Evolutionary conservation across 305 asterid species (phyloP), one percentile per base, ranked within the genome.

Genomic region (Fraxinus baroniana): DNA sequence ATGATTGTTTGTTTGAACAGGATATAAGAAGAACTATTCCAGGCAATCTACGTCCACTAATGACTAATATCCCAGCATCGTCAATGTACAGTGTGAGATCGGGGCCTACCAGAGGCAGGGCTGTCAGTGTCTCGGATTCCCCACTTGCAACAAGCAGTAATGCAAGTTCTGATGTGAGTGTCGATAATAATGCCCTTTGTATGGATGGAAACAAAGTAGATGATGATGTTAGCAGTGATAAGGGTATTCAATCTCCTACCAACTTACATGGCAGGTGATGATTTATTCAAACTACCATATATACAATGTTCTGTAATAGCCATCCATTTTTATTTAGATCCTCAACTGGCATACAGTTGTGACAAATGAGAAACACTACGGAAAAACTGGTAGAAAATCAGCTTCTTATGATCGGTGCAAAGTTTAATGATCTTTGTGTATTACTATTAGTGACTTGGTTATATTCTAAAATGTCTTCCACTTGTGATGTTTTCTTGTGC

Each of bases 41-140:
- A 0, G 97, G 98, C 62, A 94, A 90, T 83, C 87, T 93, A 73
- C 93, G 97, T 60, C 98, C 98, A 18, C 87, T 92, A 49, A 93
- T 95, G 97, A 87, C 93, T 66, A 93, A 95, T 76, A 90, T 94
- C 73, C 99, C 98, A 24, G 97, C 98, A 62, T 92, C 98, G 78
- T 93, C 99, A 44, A 90, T 94, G 98, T 94, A 95, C 80, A 95
- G 98, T 41, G 99, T 95, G 90, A 91, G 99, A 92, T 89, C 98
- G 4, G 98, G 95, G 72, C 90, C 93, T 10, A 44, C 84, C 76
- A 91, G 90, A 85, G 89, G 92, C 90, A 82, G 88, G 78, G 84
- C 95, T 18, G 90, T 76, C 28, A 92, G 97, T 76, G 91, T 94
- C 44, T 92, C 97, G 13, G 98, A 94, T 79, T 96, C 99, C 71